Base-by-base conservation (phyloP, 2,329 filamentous ascomycete genomes). In the Samsoniella hepiali region DNA sequence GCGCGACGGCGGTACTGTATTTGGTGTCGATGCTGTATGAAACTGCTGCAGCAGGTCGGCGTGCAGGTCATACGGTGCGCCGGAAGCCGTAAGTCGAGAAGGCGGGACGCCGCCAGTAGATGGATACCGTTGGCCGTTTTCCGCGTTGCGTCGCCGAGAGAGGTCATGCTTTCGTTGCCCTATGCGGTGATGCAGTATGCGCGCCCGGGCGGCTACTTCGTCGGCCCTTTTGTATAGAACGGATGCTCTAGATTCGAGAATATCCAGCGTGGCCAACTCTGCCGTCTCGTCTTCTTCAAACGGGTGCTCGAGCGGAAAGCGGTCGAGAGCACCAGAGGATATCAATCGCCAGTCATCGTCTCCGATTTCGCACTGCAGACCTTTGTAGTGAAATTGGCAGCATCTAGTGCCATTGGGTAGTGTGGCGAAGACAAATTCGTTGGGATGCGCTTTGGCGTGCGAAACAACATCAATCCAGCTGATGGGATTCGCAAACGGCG, bases 291-390 rank as follows among this genome's bases (percentile, higher is more conserved):
- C 92, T 72, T 96, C 91, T 64, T 90, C 86, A 56, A 95, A 88
- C 1, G 91, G 91, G 67, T 93, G 87, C 15, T 89, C 88, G 2
- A 91, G 89, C 22, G 93, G 91, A 64, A 83, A 81, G 72, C 91
- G 88, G 74, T 96, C 91, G 11, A 93, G 85, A 67, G 91, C 90
- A 34, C 92, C 91, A 45, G 90, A 93, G 62, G 88, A 87, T 68
- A 96, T 93, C 67, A 96, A 79, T 49, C 93, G 84, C 81, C 89
- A 96, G 72, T 97, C 92, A 47, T 96, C 91, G 74, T 96, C 91
- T 22, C 87, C 88, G 65, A 97, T 94, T 77, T 96, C 91, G 9
- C 96, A 89, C 55, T 90, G 85, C 67, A 88, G 84, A 65, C 93
- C 90, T 72, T 93, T 93, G 67, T 91, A 88, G 71, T 88, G 87